A percentile compares a stretch with the other conserved stretches of the same genome.
These are phyloP conservation scores for Ambrosia hybrid DNA, from an alignment of 140 eudicot species.

Conservation along the genomic window DNA sequence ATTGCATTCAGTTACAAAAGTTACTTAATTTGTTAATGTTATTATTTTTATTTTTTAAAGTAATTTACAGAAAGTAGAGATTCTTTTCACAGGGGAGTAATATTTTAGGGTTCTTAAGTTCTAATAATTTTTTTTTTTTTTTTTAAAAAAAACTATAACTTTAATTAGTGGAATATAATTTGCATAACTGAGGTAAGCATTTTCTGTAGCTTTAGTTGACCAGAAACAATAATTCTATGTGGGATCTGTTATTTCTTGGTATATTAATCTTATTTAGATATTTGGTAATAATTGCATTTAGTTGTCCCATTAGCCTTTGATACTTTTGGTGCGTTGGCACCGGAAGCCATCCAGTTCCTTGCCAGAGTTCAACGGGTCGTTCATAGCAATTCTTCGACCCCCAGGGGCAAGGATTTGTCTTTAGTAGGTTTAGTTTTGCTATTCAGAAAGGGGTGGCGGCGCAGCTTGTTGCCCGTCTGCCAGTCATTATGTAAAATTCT, in stretches of 20 bases:
- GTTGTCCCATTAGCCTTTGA: too few relatives aligned
- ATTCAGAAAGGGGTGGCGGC: too few relatives aligned
- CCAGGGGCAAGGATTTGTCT: too few relatives aligned
- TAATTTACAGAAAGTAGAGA: not conserved
- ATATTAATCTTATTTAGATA: conserved; percentile 10
- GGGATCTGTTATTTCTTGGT: conserved; percentile 35
- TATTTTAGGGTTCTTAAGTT: conserved; percentile 12
- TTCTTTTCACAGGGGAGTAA: not conserved
- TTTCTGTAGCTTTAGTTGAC: not conserved
- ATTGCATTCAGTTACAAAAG: not conserved
- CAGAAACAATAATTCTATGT: not conserved
- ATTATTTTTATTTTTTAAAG: too few relatives aligned
- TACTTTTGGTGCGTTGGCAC: too few relatives aligned
- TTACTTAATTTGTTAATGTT: not conserved
- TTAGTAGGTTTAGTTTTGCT: too few relatives aligned
- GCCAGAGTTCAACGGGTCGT: too few relatives aligned
- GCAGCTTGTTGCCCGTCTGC: too few relatives aligned
- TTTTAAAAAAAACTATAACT: not conserved
- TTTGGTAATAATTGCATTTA: too few relatives aligned
- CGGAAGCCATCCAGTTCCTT: too few relatives aligned
- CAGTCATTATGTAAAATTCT: too few relatives aligned
- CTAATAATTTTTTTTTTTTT: not conserved
- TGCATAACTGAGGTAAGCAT: not conserved
- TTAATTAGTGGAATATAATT: conserved; percentile 3
- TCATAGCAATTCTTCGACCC: too few relatives aligned